A percentile compares a stretch with the other conserved stretches of the same genome.
These are phyloP conservation scores for Phytopythium cucurbitacearum DNA, from an alignment of 352 stramenopile species.

Conservation along the genomic window DNA sequence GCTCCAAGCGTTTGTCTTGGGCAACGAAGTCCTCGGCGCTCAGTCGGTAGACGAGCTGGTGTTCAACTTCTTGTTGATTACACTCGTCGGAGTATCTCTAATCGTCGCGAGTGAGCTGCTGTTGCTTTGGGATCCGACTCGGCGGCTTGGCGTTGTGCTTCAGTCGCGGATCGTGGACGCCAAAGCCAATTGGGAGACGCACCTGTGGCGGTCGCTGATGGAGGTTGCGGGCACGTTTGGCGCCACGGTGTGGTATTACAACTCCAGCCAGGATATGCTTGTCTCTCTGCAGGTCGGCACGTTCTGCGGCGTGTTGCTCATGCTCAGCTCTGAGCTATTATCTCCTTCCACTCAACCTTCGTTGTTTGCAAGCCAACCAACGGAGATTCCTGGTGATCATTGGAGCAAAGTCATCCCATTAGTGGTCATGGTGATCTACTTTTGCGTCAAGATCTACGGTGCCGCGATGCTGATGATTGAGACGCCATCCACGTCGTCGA, in stretches of 20 bases:
- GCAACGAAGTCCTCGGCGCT: conserved; percentile 1
- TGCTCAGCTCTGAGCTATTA: conserved; percentile 51
- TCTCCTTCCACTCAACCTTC: conserved; percentile 9
- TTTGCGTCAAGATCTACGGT: conserved; percentile 45
- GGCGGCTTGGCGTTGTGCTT: conserved; percentile 49
- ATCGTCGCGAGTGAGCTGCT: conserved; percentile 77
- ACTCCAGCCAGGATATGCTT: conserved; percentile 49
- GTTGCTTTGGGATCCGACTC: conserved; percentile 61
- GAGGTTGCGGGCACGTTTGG: conserved; percentile 56
- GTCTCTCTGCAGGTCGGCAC: conserved; percentile 73
- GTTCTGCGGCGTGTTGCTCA: conserved; percentile 47
- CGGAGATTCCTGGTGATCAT: conserved; percentile 48
- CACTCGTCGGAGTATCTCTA: conserved; percentile 64
- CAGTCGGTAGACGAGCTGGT: conserved; percentile 56
- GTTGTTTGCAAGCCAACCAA: conserved; percentile 19
- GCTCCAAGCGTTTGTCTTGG: conserved; percentile 38
- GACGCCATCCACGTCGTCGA: conserved; percentile 31
- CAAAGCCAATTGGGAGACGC: conserved; percentile 57
- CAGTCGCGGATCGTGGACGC: conserved; percentile 72
- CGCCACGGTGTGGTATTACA: conserved; percentile 55
- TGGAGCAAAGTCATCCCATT: conserved; percentile 75
- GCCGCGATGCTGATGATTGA: conserved; percentile 37
- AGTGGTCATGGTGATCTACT: conserved; percentile 61
- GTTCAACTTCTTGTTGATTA: conserved; percentile 69
- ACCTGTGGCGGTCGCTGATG: conserved; percentile 51